A percentile compares a stretch with the other conserved stretches of the same genome.
Evolutionary conservation across 192 early-diverging fungal genomes (phyloP).

Genomic region (Coemansia sp.): DNA sequence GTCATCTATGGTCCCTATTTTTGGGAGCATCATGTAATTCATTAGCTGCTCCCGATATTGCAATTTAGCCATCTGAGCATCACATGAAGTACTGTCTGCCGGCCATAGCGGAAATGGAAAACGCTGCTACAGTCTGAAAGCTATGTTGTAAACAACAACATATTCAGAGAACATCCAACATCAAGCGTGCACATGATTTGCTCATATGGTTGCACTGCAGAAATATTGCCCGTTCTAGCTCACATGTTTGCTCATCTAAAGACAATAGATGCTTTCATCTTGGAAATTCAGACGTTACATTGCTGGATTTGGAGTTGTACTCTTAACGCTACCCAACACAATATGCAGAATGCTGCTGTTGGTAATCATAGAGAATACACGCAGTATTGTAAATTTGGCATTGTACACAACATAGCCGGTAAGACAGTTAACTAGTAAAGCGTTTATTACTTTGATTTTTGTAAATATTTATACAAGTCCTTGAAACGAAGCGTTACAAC

Average conservation of each 20-base stretch:
- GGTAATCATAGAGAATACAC: too few relatives aligned
- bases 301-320: too few relatives aligned
- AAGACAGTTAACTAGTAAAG: too few relatives aligned
- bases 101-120: neutral
- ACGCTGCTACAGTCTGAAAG: neutral
- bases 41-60: slow-evolving; percentile 9
- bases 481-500: too few relatives aligned
- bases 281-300: too few relatives aligned
- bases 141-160: neutral
- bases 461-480: too few relatives aligned
- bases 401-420: too few relatives aligned
- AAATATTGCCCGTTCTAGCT: neutral
- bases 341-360: too few relatives aligned
- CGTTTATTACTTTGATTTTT: too few relatives aligned
- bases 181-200: neutral
- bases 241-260: neutral
- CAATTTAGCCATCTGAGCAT: slow-evolving; percentile 10
- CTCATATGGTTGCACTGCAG: neutral
- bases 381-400: too few relatives aligned
- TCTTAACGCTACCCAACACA: too few relatives aligned
- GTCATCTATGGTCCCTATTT: slow-evolving; percentile 7
- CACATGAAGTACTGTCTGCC: slow-evolving; percentile 6
- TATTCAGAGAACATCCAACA: neutral
- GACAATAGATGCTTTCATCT: neutral
- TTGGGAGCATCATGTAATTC: neutral